These are phyloP conservation scores for Eucalyptus victrix DNA, from an alignment of 345 rosid species.

Conservation along the genomic window DNA sequence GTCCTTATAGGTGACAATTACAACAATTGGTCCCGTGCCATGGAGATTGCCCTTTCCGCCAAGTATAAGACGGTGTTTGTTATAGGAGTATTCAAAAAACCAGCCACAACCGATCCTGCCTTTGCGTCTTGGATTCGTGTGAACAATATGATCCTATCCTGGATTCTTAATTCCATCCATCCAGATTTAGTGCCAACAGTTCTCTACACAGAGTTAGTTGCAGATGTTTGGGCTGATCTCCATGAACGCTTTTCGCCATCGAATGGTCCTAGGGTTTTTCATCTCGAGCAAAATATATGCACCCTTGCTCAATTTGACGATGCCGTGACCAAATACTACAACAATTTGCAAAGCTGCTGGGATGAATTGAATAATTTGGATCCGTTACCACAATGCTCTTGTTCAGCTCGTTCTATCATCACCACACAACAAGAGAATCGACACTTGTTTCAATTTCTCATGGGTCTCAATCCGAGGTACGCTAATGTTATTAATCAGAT, in stretches of 20 bases:
- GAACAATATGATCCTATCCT: neutral
- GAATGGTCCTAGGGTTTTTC: neutral
- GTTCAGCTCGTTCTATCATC: neutral
- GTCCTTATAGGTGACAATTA: too few relatives aligned
- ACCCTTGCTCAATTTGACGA: neutral
- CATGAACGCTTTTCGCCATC: fast-evolving
- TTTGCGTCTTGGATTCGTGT: neutral
- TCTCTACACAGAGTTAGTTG: neutral
- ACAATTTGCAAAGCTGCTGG: fast-evolving
- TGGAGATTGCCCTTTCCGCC: neutral
- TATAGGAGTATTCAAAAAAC: neutral
- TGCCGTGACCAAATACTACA: neutral
- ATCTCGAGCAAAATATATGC: neutral
- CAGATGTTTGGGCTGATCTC: fast-evolving
- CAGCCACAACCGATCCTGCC: neutral
- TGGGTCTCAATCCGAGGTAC: neutral
- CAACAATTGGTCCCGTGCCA: neutral
- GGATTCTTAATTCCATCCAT: neutral
- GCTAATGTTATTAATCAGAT: neutral
- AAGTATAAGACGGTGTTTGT: neutral
- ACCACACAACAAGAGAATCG: neutral
- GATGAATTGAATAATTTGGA: neutral
- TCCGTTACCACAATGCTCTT: neutral
- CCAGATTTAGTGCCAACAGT: neutral
- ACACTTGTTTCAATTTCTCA: neutral